These are phyloP conservation scores for Tricholoma terreum DNA, from an alignment of 768 basidiomycete species.

Conservation along the genomic window DNA sequence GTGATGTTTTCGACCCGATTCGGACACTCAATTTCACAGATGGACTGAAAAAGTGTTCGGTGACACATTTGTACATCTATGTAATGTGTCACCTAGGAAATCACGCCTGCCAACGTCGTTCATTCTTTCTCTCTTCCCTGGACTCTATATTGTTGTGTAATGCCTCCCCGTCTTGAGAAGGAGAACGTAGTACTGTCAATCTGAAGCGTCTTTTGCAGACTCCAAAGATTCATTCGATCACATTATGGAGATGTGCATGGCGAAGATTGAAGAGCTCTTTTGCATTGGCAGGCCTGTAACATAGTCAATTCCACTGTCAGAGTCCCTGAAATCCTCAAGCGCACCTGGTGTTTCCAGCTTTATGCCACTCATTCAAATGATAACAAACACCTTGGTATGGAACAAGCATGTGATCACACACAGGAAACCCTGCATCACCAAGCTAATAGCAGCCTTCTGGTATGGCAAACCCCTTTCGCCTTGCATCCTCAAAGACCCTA, in stretches of 20 bases:
- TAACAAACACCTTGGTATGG: too few species aligned
- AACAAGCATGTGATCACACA: slow-evolving; percentile 22
- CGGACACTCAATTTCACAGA: too few species aligned
- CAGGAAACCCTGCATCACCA: slow-evolving; percentile 21
- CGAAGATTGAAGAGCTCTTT: slow-evolving; percentile 41
- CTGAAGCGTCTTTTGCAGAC: slow-evolving; percentile 18
- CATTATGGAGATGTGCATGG: slow-evolving; percentile 36
- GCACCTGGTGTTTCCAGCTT: too few species aligned
- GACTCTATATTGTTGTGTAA: too few species aligned
- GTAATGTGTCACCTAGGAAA: too few species aligned
- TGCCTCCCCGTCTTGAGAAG: slow-evolving; percentile 3
- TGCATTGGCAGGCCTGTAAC: slow-evolving; percentile 27
- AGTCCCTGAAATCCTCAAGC: slow-evolving; percentile 19
- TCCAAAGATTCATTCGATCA: slow-evolving; percentile 31
- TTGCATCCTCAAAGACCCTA: slow-evolving; percentile 23
- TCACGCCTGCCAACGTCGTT: too few species aligned
- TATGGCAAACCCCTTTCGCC: slow-evolving; percentile 14
- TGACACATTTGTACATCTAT: too few species aligned
- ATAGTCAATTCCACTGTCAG: slow-evolving; percentile 8
- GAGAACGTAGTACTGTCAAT: slow-evolving; percentile 10
- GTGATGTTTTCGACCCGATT: too few species aligned
- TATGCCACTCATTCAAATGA: too few species aligned
- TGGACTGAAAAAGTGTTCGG: too few species aligned
- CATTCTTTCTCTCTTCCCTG: too few species aligned
- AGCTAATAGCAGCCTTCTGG: slow-evolving; percentile 19